These are phyloP conservation scores for Amborella trichopoda DNA, from an alignment of 164 flowering plant species.

Conservation along the genomic window DNA sequence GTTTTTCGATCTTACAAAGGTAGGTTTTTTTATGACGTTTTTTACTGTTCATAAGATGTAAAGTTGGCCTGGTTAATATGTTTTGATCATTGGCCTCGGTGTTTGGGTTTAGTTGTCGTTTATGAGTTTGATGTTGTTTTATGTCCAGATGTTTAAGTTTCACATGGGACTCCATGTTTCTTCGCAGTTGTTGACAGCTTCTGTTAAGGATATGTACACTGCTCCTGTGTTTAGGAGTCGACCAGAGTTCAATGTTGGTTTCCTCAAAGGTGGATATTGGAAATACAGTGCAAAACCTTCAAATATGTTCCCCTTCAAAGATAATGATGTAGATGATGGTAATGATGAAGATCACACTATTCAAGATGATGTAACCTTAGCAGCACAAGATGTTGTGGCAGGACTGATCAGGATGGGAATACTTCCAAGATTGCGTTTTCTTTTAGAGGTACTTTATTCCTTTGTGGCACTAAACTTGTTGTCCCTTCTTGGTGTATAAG, in stretches of 20 bases:
- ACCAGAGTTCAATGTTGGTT: conserved; percentile 65
- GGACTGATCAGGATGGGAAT: conserved; percentile 91
- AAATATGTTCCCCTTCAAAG: conserved; percentile 35
- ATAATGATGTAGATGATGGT: conserved; percentile 21
- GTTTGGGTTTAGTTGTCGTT: not conserved
- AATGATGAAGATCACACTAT: conserved; percentile 49
- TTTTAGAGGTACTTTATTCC: conserved; percentile 90
- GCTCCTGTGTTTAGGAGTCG: conserved; percentile 86
- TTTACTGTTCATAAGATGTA: not conserved
- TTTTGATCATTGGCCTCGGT: not conserved
- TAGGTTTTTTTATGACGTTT: conserved; percentile 19
- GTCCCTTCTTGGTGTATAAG: no score
- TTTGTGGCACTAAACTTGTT: no score
- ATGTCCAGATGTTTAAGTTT: not conserved
- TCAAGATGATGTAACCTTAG: conserved; percentile 68
- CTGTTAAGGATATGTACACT: conserved; percentile 33
- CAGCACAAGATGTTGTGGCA: conserved; percentile 88
- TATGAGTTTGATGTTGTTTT: not conserved
- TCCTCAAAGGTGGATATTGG: conserved; percentile 91
- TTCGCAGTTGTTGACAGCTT: conserved; percentile 32
- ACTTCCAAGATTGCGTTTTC: conserved; percentile 58
- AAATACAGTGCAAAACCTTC: conserved; percentile 86
- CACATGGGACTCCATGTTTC: no score
- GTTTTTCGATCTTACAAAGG: conserved; percentile 54
- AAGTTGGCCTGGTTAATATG: not conserved